Base-by-base conservation (phyloP, 2,329 filamentous ascomycete genomes). In the Corinectria fuckeliana region DNA sequence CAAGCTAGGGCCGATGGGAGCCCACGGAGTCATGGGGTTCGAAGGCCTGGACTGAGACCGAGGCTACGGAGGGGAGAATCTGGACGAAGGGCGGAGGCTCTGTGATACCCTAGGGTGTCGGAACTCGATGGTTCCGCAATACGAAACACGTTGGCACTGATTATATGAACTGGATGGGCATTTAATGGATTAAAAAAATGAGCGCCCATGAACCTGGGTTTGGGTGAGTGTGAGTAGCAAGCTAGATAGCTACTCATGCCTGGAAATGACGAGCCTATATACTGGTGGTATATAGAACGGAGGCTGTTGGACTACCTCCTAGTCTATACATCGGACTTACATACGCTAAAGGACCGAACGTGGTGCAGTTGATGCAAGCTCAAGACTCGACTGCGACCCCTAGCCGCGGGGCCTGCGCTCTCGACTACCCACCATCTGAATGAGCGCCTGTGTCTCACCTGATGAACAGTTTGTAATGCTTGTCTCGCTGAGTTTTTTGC, bases 1-100 rank as follows among this genome's bases (percentile, higher is more conserved):
- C 52, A 80, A 80, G 50, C 72, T 84, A 5, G 82, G 81, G 3
- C 79, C 80, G 11, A 80, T 79, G 74, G 82, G 82, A 18, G 80
- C 81, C 3, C 81, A 84, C 42, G 82, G 82, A 48, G 76, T 84
- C n/a, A 67, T 83, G 63, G 79, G 78, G 5, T 83, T 84, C 59
- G 78, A 80, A 11, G 81, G 78, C 7, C 58, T 84, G 63, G 81
- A 82, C 57, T 82, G 61, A 63, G 36, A 28, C 4, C 3, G 39
- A 36, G 3, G n/a, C 16, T 18, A 9, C n/a, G 23, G 36, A 28
- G 20, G 20, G 13, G 10, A 25, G 25, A n/a, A 25, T 13, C 20
- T 26, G 21, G 20, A 25, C n/a, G 18, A 8, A 38, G 47, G 13
- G 25, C 14, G 34, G 23, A 5, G 36, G 32, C 30, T 45, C 34